Evolutionary conservation across 2,329 filamentous ascomycete species (phyloP), one percentile per base, ranked within the genome.

Genomic region (Calonectria fujianensis): DNA sequence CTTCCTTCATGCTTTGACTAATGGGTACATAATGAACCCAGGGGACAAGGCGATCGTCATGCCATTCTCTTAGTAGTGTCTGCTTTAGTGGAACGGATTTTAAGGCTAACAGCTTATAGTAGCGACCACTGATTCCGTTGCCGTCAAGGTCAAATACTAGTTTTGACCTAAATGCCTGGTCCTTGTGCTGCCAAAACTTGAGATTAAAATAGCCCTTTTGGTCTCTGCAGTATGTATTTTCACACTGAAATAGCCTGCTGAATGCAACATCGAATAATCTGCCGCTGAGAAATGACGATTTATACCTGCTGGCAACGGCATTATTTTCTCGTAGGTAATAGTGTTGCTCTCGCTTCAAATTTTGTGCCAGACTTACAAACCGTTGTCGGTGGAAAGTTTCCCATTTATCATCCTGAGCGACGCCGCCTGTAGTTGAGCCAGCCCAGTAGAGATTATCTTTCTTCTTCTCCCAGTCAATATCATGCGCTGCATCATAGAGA

Each of bases 401-500:
- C 51, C 51, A 54, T 9, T 8, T 31, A 0, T 54, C 16, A 10
- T 54, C 29, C 32, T 54, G 27, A 32, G 51, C 51, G 18, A 54
- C 51, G 9, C 51, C 51, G 3, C 51, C 51, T 7, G 51, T 54
- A 14, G 51, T 54, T 6, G 51, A 54, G 1, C 51, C 51, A 18
- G 88, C 87, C 91, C 91, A 92, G 80, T 92, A 92, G 0, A 92
- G 78, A 3, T 86, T 87, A 48, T 88, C 86, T 1, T 76, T 76
- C 76, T 92, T 93, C 9, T 83, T 63, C 0, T 87, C 80, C 90
- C 90, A 92, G 0, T 82, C 78, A 0, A 86, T 50, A 72, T 91
- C 90, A 2, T 83, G 63, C 0, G 72, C 35, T 0, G 82, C 78
- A 2, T 86, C 79, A 77, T 91, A 91, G 7, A 78, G 74, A 32